phyloP scores from a whole-genome alignment of 371 early-diverging fungal genomes.

The Thermomucor indicae-seudaticae region DNA sequence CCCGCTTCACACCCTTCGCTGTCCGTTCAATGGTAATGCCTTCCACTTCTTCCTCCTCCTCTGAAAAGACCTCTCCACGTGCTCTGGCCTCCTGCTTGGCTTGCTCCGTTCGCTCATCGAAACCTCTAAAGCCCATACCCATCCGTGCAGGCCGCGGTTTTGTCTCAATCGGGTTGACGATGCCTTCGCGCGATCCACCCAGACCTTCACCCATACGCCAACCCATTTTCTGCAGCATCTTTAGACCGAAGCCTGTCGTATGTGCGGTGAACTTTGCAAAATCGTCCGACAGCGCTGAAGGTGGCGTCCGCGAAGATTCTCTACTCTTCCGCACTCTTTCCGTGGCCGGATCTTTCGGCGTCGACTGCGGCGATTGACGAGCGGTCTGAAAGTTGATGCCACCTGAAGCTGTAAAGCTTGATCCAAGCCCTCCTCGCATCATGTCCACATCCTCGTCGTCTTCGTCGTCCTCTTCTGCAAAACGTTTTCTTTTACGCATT shows the following conservation, averaged over 20 bases:
- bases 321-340: constrained; percentile 5
- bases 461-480: constrained; percentile 33
- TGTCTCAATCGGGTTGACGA: constrained; percentile 84
- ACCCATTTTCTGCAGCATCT: constrained; percentile 84
- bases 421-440: constrained; percentile 16
- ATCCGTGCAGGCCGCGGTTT: constrained; percentile 75
- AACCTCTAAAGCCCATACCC: constrained; percentile 78
- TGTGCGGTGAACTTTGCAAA: constrained; percentile 78
- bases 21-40: background rate
- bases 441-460: constrained; percentile 22
- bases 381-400: constrained; percentile 5
- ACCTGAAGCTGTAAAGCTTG: background rate
- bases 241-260: constrained; percentile 71
- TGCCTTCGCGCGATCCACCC: constrained; percentile 80
- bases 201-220: constrained; percentile 72
- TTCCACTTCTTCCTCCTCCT: constrained; percentile 26
- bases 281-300: constrained; percentile 38
- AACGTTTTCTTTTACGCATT: constrained; percentile 14
- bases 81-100: constrained; percentile 45
- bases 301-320: constrained; percentile 2
- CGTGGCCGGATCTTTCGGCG: background rate
- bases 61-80: constrained; percentile 8
- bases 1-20: constrained; percentile 18
- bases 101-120: constrained; percentile 65
- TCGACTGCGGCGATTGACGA: constrained; percentile 1